phyloP scores from a whole-genome alignment of 352 stramenopile genomes.

The Phytophthora pluvialis region DNA sequence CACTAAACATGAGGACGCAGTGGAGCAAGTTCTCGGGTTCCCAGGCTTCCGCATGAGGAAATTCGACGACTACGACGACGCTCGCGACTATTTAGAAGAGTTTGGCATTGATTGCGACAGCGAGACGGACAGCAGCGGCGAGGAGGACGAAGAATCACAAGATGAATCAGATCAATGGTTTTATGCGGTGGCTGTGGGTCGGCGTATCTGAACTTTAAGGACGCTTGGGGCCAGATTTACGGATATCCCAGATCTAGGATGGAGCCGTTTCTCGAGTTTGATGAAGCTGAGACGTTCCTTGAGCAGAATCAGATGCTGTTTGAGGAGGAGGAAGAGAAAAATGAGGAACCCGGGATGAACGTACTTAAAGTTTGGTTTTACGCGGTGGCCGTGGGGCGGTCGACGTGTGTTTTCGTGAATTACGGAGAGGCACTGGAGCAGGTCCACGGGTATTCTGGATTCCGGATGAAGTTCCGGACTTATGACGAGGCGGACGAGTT shows the following conservation, averaged over 20 bases:
- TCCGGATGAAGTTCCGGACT: constrained; percentile 16
- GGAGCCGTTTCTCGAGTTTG: constrained; percentile 10
- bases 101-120: constrained; percentile 24
- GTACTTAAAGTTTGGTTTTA: constrained; percentile 19
- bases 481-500: constrained; percentile 22
- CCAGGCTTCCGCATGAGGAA: constrained; percentile 19
- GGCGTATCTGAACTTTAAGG: background rate
- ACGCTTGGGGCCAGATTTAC: constrained; percentile 1
- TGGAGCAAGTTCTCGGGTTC: constrained; percentile 10
- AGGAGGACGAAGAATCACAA: constrained; percentile 6
- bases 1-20: constrained; percentile 1
- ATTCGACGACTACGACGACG: constrained; percentile 20
- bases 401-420: constrained; percentile 48
- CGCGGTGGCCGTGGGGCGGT: constrained; percentile 47
- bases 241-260: constrained; percentile 3
- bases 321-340: background rate
- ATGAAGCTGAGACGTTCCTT: constrained; percentile 4
- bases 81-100: constrained; percentile 22
- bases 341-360: background rate
- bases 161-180: constrained; percentile 9
- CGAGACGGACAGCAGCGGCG: constrained; percentile 9
- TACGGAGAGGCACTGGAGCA: constrained; percentile 13
- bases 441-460: constrained; percentile 16
- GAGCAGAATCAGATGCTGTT: background rate
- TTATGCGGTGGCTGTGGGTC: constrained; percentile 18